Evolutionary conservation across 1,284 basidiomycete species (phyloP).

Genomic region (Sanghuangporus sanghuang): DNA sequence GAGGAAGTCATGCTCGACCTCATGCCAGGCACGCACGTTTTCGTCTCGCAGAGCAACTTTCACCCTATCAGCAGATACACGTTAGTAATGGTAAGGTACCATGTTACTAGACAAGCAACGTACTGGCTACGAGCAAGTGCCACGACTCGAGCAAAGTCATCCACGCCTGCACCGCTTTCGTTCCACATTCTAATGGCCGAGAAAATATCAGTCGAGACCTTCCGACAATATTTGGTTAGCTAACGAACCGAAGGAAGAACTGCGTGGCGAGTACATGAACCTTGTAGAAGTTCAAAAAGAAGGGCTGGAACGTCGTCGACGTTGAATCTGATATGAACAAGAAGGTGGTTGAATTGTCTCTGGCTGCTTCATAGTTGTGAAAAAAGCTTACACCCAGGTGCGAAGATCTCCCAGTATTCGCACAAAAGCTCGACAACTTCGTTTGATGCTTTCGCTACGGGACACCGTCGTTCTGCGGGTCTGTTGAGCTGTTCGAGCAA

Average conservation of each 20-base stretch:
- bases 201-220: background rate
- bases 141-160: conserved; percentile 79
- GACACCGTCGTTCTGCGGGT: conserved; percentile 74
- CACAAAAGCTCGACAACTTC: conserved; percentile 84
- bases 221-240: background rate
- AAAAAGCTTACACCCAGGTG: conserved; percentile 59
- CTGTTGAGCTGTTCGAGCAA: conserved; percentile 83
- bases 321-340: conserved; percentile 57
- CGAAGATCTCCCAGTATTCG: conserved; percentile 84
- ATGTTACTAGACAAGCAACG: conserved; percentile 29
- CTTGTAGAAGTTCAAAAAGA: conserved; percentile 83
- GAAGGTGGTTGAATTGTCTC: background rate
- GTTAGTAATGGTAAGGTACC: conserved; percentile 5
- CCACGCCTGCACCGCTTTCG: conserved; percentile 79
- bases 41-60: conserved; percentile 77
- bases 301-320: conserved; percentile 82
- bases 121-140: conserved; percentile 85
- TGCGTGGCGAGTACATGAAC: conserved; percentile 81
- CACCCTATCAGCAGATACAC: conserved; percentile 40
- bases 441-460: conserved; percentile 81
- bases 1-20: conserved; percentile 82
- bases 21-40: conserved; percentile 76
- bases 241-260: conserved; percentile 71
- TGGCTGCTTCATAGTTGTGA: background rate
- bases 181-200: conserved; percentile 69